Percentiles rank a stretch among this genome's conserved stretches.
Conservation (phyloP, 179 eudicot genomes). For the Sideroxylon spinosum region DNA sequence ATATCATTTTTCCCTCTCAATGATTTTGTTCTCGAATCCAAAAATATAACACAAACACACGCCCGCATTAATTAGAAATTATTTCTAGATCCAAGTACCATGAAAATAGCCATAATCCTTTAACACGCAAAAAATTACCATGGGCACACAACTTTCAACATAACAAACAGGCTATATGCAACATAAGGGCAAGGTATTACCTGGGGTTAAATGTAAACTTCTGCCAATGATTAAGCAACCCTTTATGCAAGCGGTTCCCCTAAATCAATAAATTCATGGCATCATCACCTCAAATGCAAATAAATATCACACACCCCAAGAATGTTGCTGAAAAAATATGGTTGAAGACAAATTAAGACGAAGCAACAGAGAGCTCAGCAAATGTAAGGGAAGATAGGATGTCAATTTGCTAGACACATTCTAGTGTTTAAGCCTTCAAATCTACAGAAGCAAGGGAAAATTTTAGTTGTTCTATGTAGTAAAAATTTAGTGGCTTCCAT, state of each 20-base stretch:
- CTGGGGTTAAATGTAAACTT: constrained; percentile 96
- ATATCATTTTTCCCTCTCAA: neutral
- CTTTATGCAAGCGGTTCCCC: constrained; percentile 96
- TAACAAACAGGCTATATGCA: neutral
- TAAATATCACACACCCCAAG: constrained; percentile 6
- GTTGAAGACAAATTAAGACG: neutral
- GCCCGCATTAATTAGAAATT: neutral
- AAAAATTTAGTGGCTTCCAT: neutral
- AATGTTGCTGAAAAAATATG: neutral
- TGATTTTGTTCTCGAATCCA: neutral
- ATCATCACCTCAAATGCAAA: constrained; percentile 9
- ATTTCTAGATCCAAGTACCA: neutral
- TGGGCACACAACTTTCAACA: neutral
- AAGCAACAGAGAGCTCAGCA: neutral
- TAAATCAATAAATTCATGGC: constrained; percentile 20
- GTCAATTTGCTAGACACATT: neutral
- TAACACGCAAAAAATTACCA: neutral
- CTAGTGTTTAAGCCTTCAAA: constrained; percentile 7
- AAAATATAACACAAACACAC: neutral
- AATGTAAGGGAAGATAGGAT: neutral
- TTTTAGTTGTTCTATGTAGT: neutral
- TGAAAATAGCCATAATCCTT: neutral
- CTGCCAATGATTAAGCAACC: constrained; percentile 90
- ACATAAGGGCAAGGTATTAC: constrained; percentile 30
- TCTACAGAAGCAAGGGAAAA: neutral